Conservation (phyloP, 163 green algal species). For the Scenedesmus sp. region DNA sequence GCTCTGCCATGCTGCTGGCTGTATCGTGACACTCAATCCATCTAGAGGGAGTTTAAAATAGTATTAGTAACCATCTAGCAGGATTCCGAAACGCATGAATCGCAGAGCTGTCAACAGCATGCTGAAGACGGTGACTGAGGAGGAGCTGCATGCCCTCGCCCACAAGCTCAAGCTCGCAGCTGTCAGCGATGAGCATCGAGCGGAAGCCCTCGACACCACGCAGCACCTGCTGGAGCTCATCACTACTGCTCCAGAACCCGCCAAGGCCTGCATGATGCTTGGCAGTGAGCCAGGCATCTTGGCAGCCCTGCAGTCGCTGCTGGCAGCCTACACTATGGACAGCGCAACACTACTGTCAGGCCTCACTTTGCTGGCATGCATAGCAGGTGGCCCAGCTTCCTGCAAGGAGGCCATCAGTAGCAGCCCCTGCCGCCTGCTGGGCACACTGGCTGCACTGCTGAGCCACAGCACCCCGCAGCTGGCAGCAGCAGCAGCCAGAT, state of each 20-base stretch:
- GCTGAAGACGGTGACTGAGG: neutral
- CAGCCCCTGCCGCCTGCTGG: neutral
- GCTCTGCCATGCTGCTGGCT: neutral
- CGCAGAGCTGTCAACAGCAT: neutral
- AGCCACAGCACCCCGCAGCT: neutral
- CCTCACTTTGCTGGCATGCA: neutral
- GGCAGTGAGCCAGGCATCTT: neutral
- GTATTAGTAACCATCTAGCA: neutral
- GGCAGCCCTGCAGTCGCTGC: neutral
- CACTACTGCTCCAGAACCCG: neutral
- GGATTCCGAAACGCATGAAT: neutral
- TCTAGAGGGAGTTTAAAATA: neutral
- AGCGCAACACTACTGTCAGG: constrained; percentile 7
- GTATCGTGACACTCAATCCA: neutral
- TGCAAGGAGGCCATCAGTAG: constrained; percentile 7
- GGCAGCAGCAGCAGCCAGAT: neutral
- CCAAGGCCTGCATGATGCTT: neutral
- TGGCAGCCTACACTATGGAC: neutral
- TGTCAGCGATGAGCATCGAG: neutral
- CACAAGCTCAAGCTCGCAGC: neutral
- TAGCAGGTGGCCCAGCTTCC: neutral
- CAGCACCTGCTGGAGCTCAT: neutral
- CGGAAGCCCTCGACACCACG: neutral
- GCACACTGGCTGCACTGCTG: neutral
- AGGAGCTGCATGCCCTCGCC: neutral